A percentile compares a stretch with the other conserved stretches of the same genome.
phyloP scores from a whole-genome alignment of 176 grass and related monocot species.

The Cymbopogon citratus region DNA sequence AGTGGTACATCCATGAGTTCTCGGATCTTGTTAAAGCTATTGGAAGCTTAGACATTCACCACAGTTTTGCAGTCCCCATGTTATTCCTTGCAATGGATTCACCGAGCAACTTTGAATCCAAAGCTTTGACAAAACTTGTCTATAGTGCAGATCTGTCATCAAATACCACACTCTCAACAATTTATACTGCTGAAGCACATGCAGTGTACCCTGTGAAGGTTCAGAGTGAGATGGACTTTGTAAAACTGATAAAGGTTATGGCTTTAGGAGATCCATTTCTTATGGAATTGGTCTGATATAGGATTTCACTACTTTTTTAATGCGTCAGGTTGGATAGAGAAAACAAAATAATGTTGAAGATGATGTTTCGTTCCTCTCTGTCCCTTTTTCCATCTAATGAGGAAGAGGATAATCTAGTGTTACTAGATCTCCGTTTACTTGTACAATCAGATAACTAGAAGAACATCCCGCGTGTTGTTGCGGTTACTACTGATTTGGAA shows the following conservation, averaged over 20 bases:
- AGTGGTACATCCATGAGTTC: slow-evolving; percentile 43
- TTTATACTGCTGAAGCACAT: slow-evolving; percentile 66
- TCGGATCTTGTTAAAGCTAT: slow-evolving; percentile 58
- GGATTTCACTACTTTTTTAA: background rate
- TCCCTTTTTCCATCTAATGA: slow-evolving; percentile 18
- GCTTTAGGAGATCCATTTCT: slow-evolving; percentile 75
- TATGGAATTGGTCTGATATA: slow-evolving; percentile 62
- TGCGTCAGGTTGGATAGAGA: background rate
- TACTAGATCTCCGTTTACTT: slow-evolving; percentile 17
- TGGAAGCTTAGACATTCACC: slow-evolving; percentile 68
- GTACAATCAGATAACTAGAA: slow-evolving; percentile 19
- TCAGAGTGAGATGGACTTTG: slow-evolving; percentile 73
- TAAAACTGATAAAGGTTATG: slow-evolving; percentile 79
- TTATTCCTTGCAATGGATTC: slow-evolving; percentile 81
- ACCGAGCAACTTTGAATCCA: slow-evolving; percentile 73
- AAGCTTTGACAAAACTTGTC: slow-evolving; percentile 57
- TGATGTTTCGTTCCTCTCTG: slow-evolving; percentile 11
- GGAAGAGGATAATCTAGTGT: slow-evolving; percentile 1
- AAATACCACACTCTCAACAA: slow-evolving; percentile 52
- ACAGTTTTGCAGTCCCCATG: slow-evolving; percentile 71
- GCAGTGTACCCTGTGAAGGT: slow-evolving; percentile 80
- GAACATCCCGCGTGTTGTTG: no score
- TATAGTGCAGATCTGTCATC: slow-evolving; percentile 54
- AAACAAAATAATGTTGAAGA: slow-evolving; percentile 21
- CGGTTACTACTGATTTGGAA: no score